A percentile compares a stretch with the other conserved stretches of the same genome.
These are phyloP conservation scores for Mortierella sp. DNA, from an alignment of 371 early-diverging fungal species.

Conservation along the genomic window DNA sequence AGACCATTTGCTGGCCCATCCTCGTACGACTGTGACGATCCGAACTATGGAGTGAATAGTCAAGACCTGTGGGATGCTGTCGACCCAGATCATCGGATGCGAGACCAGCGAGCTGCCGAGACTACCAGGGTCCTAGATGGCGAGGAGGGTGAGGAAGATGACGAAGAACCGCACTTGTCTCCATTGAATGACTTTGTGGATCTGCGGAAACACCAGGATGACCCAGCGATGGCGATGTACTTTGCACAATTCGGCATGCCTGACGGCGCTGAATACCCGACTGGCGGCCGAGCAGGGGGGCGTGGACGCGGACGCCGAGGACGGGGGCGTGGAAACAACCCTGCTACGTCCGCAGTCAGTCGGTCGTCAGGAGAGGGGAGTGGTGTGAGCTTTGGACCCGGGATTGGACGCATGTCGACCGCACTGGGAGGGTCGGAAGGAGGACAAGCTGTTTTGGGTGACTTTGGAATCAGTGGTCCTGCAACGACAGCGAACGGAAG, in stretches of 20 bases:
- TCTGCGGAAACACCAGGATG: conserved; percentile 31
- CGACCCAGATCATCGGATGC: not conserved
- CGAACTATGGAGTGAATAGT: conserved; percentile 30
- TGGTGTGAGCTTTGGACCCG: conserved; percentile 33
- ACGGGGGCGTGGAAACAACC: conserved; percentile 14
- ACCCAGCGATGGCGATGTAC: conserved; percentile 44
- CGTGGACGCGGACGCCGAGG: conserved; percentile 27
- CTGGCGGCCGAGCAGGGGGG: conserved; percentile 6
- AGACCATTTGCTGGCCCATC: not conserved
- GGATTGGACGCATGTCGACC: conserved; percentile 25
- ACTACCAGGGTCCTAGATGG: not conserved
- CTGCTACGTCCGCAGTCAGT: not conserved
- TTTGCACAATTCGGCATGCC: conserved; percentile 37
- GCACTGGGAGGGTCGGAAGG: not conserved
- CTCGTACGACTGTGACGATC: conserved; percentile 31
- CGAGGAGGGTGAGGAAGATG: conserved; percentile 3
- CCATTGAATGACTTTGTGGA: conserved; percentile 45
- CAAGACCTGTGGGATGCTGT: conserved; percentile 45
- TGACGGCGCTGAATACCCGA: not conserved
- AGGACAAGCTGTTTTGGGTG: conserved; percentile 10
- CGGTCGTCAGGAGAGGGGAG: not conserved
- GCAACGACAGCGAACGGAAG: conserved; percentile 47
- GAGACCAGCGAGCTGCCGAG: not conserved
- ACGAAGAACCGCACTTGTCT: conserved; percentile 21
- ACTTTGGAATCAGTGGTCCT: conserved; percentile 11